Conservation (phyloP, 176 grass and related monocot genomes). For the Elaeis guineensis region DNA sequence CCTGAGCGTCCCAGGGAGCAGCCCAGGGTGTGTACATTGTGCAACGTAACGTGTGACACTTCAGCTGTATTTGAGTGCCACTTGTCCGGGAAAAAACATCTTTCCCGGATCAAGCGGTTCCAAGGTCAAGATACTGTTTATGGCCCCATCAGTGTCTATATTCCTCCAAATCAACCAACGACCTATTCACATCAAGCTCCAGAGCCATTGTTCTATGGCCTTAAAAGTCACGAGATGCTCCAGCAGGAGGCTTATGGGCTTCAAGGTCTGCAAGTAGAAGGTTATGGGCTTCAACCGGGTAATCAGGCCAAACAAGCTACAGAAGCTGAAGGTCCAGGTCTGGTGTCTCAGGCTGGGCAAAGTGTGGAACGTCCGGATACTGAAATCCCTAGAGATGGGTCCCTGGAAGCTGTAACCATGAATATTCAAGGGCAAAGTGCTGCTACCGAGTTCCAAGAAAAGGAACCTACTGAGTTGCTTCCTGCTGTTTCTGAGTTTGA, state of each 20-base stretch:
- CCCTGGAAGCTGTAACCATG: too few species aligned
- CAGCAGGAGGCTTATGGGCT: conserved; percentile 5
- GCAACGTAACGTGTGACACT: conserved; percentile 44
- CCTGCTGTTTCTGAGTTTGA: background rate
- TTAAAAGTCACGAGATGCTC: conserved; percentile 30
- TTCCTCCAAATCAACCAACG: conserved; percentile 38
- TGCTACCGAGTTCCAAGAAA: background rate
- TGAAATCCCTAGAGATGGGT: too few species aligned
- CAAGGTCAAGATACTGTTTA: conserved; percentile 28
- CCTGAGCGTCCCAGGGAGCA: conserved; percentile 23
- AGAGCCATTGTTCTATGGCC: conserved; percentile 40
- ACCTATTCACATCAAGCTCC: conserved; percentile 9
- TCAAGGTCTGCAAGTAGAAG: background rate
- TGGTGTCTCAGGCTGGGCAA: background rate
- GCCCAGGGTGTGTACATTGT: conserved; percentile 42
- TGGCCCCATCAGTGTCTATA: conserved; percentile 29
- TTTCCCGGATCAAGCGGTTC: conserved; percentile 30
- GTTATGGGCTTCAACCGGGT: background rate
- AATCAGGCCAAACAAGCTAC: background rate
- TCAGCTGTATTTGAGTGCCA: conserved; percentile 46
- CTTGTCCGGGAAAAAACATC: conserved; percentile 44
- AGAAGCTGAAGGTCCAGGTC: background rate
- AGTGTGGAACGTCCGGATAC: background rate
- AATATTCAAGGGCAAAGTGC: background rate
- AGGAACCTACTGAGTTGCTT: background rate